Evolutionary conservation across 2,329 filamentous ascomycete genomes (phyloP).

Genomic region (Cladosporium sp.): DNA sequence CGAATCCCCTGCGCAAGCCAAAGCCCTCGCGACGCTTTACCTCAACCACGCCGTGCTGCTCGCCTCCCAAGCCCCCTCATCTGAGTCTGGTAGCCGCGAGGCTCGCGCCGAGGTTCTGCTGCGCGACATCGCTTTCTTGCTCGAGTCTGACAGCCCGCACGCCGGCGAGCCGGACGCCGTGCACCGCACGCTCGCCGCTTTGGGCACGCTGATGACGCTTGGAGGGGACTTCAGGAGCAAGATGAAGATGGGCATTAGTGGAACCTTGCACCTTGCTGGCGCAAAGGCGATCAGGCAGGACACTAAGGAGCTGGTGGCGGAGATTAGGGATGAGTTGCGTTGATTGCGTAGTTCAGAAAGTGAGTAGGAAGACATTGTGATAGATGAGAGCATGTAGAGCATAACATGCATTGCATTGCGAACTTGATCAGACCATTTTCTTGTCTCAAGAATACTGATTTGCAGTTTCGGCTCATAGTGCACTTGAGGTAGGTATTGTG

Average conservation of each 20-base stretch:
- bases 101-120: slow-evolving; percentile 27
- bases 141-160: slow-evolving; percentile 29
- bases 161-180: slow-evolving; percentile 75
- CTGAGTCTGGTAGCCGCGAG: slow-evolving; percentile 24
- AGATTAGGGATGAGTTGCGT: slow-evolving; percentile 49
- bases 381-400: no score
- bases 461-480: no score
- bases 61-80: slow-evolving; percentile 31
- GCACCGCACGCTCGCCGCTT: slow-evolving; percentile 73
- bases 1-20: slow-evolving; percentile 59
- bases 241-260: slow-evolving; percentile 53
- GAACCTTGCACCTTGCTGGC: slow-evolving; percentile 38
- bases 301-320: slow-evolving; percentile 52
- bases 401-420: no score
- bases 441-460: no score
- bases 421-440: no score
- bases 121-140: slow-evolving; percentile 25
- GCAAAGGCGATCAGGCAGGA: slow-evolving; percentile 55
- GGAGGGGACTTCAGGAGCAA: slow-evolving; percentile 53
- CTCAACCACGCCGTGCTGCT: slow-evolving; percentile 81
- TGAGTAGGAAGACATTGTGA: no score
- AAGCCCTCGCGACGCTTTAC: slow-evolving; percentile 73
- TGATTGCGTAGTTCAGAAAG: slow-evolving; percentile 8
- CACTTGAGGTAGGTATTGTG: no score
- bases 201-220: slow-evolving; percentile 68